phyloP scores from a whole-genome alignment of 2,329 filamentous ascomycete species.

The Colletotrichum salicis region DNA sequence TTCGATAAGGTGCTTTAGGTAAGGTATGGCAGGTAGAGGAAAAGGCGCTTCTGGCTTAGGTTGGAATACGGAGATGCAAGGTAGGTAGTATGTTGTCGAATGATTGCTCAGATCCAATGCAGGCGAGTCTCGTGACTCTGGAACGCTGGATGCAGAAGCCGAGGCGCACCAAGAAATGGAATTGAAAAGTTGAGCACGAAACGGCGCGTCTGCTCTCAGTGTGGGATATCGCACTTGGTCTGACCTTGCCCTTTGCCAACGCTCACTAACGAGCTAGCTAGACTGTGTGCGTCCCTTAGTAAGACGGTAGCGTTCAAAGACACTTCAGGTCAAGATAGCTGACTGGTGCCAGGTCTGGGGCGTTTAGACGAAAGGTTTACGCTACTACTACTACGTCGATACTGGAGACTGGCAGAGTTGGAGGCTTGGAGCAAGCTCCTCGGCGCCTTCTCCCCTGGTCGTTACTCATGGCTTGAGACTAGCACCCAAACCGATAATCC shows the following conservation, averaged over 20 bases:
- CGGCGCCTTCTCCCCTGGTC: constrained; percentile 28
- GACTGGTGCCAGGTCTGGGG: constrained; percentile 6
- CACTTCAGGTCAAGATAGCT: background rate
- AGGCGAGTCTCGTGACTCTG: background rate
- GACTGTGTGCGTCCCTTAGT: constrained; percentile 1
- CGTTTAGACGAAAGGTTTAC: constrained; percentile 25
- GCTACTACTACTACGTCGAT: constrained; percentile 6
- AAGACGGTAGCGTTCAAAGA: constrained; percentile 8
- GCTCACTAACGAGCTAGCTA: background rate
- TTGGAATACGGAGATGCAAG: background rate
- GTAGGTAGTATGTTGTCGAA: background rate
- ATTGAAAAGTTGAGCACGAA: background rate
- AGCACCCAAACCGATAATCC: background rate
- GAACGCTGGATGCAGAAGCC: background rate
- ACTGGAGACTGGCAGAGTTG: background rate
- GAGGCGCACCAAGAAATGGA: background rate
- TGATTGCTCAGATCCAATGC: background rate
- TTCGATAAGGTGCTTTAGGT: too few relatives aligned
- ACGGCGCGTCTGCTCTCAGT: background rate
- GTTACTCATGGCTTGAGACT: constrained; percentile 31
- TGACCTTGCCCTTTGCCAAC: background rate
- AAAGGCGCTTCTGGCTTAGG: constrained; percentile 3
- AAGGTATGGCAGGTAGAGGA: background rate
- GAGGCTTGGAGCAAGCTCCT: background rate
- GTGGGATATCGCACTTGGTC: background rate